Percentiles rank a stretch among this genome's conserved stretches.
These are phyloP conservation scores for Curvularia eragrostidis DNA, from an alignment of 2,329 filamentous ascomycete species.

Conservation along the genomic window DNA sequence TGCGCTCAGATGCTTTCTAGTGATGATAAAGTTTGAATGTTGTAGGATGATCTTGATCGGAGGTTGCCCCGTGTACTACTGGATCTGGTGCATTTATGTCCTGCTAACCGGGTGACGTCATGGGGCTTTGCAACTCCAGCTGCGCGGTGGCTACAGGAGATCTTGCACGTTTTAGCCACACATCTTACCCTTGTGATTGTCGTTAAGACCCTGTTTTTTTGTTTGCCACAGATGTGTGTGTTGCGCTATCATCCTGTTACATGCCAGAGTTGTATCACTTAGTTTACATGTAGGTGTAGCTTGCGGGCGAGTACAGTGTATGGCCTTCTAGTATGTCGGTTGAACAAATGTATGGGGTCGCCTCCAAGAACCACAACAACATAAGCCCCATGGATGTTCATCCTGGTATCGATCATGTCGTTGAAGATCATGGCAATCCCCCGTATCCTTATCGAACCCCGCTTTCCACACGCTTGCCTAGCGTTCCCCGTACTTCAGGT, in stretches of 20 bases:
- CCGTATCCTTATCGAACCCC: neutral
- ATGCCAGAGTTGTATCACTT: neutral
- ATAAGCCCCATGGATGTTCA: neutral
- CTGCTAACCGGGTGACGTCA: slow-evolving; percentile 18
- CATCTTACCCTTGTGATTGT: slow-evolving; percentile 2
- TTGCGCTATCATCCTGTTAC: neutral
- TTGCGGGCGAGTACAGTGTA: neutral
- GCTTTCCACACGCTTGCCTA: neutral
- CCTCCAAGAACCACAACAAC: neutral
- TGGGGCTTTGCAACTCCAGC: slow-evolving; percentile 9
- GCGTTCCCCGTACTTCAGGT: neutral
- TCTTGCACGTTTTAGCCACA: slow-evolving; percentile 3
- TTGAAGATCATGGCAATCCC: neutral
- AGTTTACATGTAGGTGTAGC: neutral
- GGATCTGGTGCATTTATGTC: slow-evolving; percentile 17
- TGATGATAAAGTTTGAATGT: slow-evolving; percentile 10
- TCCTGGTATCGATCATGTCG: neutral
- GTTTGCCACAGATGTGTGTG: neutral
- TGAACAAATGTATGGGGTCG: neutral
- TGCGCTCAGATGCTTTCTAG: neutral
- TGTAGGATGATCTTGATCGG: slow-evolving; percentile 11
- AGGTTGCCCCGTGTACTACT: slow-evolving; percentile 4
- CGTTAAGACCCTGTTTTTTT: neutral
- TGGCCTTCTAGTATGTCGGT: neutral
- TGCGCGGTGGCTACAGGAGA: slow-evolving; percentile 11